Evolutionary conservation across 176 grass and related monocot species (phyloP).

Genomic region (Rhynchospora tenuis): DNA sequence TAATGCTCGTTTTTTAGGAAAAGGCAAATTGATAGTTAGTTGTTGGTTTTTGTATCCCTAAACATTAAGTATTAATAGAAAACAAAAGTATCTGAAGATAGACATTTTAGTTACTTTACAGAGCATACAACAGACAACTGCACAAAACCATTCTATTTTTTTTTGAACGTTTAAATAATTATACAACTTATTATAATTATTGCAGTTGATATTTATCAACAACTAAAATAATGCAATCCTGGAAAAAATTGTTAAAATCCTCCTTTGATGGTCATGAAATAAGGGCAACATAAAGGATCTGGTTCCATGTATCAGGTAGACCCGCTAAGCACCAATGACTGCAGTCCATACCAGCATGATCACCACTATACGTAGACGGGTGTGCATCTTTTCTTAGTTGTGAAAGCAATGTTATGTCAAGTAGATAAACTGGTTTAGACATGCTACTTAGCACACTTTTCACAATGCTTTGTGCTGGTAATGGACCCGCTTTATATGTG

Average conservation of each 20-base stretch:
- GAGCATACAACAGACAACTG: neutral
- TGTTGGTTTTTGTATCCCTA: neutral
- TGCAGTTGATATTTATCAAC: constrained; percentile 4
- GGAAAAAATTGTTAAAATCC: neutral
- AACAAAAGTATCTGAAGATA: neutral
- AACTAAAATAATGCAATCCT: neutral
- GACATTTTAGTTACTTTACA: neutral
- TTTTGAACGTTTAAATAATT: neutral
- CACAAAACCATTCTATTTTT: neutral
- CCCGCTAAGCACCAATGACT: constrained; percentile 99
- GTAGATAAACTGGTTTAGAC: constrained; percentile 70
- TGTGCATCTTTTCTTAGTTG: constrained; percentile 83
- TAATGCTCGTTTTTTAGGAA: neutral
- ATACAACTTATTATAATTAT: constrained; percentile 11
- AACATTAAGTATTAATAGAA: neutral
- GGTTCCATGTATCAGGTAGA: constrained; percentile 92
- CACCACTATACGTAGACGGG: constrained; percentile 78
- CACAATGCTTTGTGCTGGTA: constrained; percentile 52
- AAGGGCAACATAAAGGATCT: constrained; percentile 66
- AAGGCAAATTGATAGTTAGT: neutral
- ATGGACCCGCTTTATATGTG: constrained; percentile 42
- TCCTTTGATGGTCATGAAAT: neutral
- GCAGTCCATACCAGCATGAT: constrained; percentile 71
- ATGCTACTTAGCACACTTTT: constrained; percentile 42
- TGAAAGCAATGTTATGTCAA: constrained; percentile 90